Evolutionary conservation across 139 green algal species (phyloP).

Genomic region (Yamagishiella unicocca): DNA sequence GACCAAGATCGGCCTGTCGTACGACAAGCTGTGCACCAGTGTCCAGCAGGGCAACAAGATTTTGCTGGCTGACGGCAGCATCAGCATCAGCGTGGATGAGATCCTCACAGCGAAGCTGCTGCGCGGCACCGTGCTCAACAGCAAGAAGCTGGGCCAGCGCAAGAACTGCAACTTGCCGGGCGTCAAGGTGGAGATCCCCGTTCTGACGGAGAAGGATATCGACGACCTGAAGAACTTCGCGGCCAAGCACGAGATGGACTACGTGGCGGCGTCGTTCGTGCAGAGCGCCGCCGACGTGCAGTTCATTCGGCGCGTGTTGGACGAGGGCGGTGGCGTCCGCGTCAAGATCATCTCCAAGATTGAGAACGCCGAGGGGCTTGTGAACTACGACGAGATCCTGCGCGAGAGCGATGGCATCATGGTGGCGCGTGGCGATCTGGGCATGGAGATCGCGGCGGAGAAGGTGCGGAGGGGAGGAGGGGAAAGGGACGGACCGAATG

Average conservation of each 20-base stretch:
- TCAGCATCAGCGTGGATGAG: slow-evolving; percentile 66
- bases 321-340: slow-evolving; percentile 60
- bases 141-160: slow-evolving; percentile 64
- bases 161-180: slow-evolving; percentile 84
- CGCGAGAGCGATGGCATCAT: slow-evolving; percentile 77
- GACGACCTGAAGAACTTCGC: slow-evolving; percentile 73
- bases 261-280: slow-evolving; percentile 72
- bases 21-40: slow-evolving; percentile 72
- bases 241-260: slow-evolving; percentile 66
- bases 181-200: slow-evolving; percentile 85
- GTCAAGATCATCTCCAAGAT: slow-evolving; percentile 79
- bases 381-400: slow-evolving; percentile 70
- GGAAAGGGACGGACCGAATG: too few relatives aligned
- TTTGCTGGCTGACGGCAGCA: slow-evolving; percentile 73
- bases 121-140: slow-evolving; percentile 64
- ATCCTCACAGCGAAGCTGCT: slow-evolving; percentile 55
- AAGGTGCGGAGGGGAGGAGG: slow-evolving; percentile 54
- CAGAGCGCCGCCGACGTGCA: slow-evolving; percentile 67
- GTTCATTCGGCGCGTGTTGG: slow-evolving; percentile 70
- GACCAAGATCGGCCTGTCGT: slow-evolving; percentile 71
- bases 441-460: slow-evolving; percentile 76
- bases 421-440: slow-evolving; percentile 76
- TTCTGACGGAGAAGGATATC: slow-evolving; percentile 80
- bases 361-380: slow-evolving; percentile 64
- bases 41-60: slow-evolving; percentile 69